Percentiles rank a stretch among this genome's conserved stretches.
Conservation (phyloP, 441 rosid genomes). For the Populus trichocarpa region DNA sequence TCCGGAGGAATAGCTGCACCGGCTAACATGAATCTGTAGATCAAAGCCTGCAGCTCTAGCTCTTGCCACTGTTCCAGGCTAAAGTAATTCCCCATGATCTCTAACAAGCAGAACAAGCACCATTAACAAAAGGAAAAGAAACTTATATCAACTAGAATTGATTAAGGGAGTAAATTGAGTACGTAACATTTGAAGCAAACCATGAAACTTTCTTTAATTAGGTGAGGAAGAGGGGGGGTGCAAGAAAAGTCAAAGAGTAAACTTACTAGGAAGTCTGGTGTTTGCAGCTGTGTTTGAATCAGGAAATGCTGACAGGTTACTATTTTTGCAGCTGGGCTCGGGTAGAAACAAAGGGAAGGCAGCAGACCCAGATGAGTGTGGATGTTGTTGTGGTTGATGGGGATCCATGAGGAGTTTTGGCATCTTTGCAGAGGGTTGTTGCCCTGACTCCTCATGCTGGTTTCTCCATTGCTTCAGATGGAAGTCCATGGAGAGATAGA, state of each 20-base stretch:
- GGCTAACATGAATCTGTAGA: slow-evolving; percentile 80
- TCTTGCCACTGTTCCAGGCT: slow-evolving; percentile 89
- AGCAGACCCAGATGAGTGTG: slow-evolving; percentile 22
- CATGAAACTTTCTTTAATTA: background rate
- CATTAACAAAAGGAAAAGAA: background rate
- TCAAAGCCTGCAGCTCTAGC: slow-evolving; percentile 91
- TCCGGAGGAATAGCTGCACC: slow-evolving; percentile 80
- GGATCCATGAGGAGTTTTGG: slow-evolving; percentile 49
- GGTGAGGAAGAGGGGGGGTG: background rate
- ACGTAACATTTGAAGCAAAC: background rate
- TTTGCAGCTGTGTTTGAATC: slow-evolving; percentile 35
- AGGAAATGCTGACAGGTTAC: slow-evolving; percentile 51
- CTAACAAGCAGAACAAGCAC: slow-evolving; percentile 24
- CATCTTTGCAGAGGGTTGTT: slow-evolving; percentile 52
- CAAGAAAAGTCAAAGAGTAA: slow-evolving; percentile 9
- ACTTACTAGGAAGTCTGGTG: slow-evolving; percentile 51
- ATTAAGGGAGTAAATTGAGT: background rate
- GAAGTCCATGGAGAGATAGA: slow-evolving; percentile 64
- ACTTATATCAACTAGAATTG: background rate
- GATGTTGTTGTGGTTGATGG: slow-evolving; percentile 28
- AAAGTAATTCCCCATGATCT: slow-evolving; percentile 69
- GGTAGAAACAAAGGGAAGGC: slow-evolving; percentile 62
- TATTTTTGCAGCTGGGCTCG: slow-evolving; percentile 51
- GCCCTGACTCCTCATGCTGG: slow-evolving; percentile 66
- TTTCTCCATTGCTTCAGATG: slow-evolving; percentile 89